Conservation (phyloP, 2,329 filamentous ascomycete genomes). For the Ceratocystis cubensis region DNA sequence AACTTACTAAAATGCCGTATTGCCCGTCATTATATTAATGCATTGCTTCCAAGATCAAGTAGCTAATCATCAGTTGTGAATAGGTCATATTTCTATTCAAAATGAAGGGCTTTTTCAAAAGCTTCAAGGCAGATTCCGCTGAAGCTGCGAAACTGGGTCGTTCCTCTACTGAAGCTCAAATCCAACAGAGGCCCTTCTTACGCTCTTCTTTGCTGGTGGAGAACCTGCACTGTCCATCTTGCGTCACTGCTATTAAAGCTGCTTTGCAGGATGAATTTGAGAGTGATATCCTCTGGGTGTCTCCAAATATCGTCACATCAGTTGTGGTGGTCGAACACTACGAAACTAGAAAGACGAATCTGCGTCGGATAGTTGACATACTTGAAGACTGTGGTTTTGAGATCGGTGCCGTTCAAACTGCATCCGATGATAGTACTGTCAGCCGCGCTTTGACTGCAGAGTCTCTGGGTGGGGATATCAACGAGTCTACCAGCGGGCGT, state of each 20-base stretch:
- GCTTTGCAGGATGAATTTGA: constrained; percentile 38
- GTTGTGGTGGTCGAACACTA: constrained; percentile 50
- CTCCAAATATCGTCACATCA: constrained; percentile 59
- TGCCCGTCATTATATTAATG: too few species aligned
- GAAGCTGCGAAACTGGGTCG: not conserved
- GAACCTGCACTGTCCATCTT: constrained; percentile 69
- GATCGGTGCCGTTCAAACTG: constrained; percentile 30
- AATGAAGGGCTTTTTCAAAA: not conserved
- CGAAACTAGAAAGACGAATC: constrained; percentile 31
- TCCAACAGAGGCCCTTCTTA: constrained; percentile 9
- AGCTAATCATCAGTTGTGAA: too few species aligned
- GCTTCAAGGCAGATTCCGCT: not conserved
- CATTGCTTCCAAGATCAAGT: too few species aligned
- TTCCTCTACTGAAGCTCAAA: not conserved
- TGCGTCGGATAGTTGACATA: constrained; percentile 34
- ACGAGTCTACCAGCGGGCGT: not conserved
- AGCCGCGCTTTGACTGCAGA: constrained; percentile 23
- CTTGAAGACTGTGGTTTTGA: constrained; percentile 49
- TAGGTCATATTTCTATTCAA: too few species aligned
- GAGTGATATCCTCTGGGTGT: constrained; percentile 44
- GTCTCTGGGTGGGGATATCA: not conserved
- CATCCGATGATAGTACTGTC: constrained; percentile 25
- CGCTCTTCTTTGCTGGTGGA: constrained; percentile 41
- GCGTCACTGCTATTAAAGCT: constrained; percentile 52
- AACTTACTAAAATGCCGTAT: too few species aligned